Evolutionary conservation across 345 rosid genomes (phyloP).

Genomic region (Syzygium grande): DNA sequence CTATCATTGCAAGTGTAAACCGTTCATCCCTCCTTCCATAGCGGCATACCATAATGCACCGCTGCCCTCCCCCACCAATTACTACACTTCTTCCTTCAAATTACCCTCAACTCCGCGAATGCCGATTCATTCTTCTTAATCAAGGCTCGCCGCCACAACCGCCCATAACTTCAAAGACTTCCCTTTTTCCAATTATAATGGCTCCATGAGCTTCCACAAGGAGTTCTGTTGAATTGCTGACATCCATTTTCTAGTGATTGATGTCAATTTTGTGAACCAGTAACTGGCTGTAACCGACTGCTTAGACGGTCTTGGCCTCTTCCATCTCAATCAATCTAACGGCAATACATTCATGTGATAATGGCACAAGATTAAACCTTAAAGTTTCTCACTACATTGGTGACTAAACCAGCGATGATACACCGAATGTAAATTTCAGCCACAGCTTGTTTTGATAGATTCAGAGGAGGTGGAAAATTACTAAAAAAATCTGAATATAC

Average conservation of each 20-base stretch:
- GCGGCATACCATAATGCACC: slow-evolving; percentile 5
- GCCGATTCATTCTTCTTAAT: slow-evolving; percentile 12
- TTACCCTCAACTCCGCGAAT: background rate
- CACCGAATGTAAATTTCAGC: too few relatives aligned
- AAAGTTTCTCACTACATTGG: background rate
- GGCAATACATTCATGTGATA: too few relatives aligned
- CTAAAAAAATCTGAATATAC: too few relatives aligned
- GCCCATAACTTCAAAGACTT: slow-evolving; percentile 10
- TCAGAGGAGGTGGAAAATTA: too few relatives aligned
- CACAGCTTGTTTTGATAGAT: too few relatives aligned
- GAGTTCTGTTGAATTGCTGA: slow-evolving; percentile 1
- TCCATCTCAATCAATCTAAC: too few relatives aligned
- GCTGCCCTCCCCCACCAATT: slow-evolving; percentile 9
- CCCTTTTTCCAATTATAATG: background rate
- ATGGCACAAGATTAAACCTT: too few relatives aligned
- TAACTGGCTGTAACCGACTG: too few relatives aligned
- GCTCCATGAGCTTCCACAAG: background rate
- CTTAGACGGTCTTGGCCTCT: too few relatives aligned
- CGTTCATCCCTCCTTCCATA: background rate
- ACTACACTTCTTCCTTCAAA: slow-evolving; percentile 16
- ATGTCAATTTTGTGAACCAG: too few relatives aligned
- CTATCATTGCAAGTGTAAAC: background rate
- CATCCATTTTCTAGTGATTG: too few relatives aligned
- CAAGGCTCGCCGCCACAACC: slow-evolving; percentile 5
- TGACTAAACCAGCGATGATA: too few relatives aligned